phyloP scores from a whole-genome alignment of 495 filamentous ascomycete genomes.

The Parathielavia hyrcaniae region DNA sequence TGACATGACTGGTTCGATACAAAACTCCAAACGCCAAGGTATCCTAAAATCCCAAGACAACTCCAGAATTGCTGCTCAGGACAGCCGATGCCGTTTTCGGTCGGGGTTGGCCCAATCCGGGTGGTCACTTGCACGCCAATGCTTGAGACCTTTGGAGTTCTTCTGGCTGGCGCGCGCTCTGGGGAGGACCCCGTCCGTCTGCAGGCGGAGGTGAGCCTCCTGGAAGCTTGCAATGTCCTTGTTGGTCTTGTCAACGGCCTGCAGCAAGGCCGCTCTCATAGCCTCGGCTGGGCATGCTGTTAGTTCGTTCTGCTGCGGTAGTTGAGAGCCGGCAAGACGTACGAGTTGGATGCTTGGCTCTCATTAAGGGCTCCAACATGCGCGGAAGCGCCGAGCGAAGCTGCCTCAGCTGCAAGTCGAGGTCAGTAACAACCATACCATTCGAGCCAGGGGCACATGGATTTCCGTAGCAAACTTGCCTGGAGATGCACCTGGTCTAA shows the following conservation, averaged over 20 bases:
- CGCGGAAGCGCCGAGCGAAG: constrained; percentile 43
- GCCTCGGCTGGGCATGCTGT: constrained; percentile 34
- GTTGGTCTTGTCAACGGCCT: constrained; percentile 34
- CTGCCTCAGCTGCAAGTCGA: constrained; percentile 33
- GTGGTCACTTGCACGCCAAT: constrained; percentile 46
- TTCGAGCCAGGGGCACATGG: neutral
- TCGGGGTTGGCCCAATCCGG: constrained; percentile 40
- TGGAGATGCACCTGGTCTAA: constrained; percentile 41
- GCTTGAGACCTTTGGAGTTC: constrained; percentile 44
- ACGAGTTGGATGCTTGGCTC: constrained; percentile 35
- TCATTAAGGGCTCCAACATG: constrained; percentile 40
- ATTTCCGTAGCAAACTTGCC: constrained; percentile 27
- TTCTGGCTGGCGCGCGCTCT: constrained; percentile 41
- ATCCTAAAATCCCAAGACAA: neutral
- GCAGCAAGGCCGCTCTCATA: constrained; percentile 34
- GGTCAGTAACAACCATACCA: constrained; percentile 18
- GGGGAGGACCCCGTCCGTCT: constrained; percentile 39
- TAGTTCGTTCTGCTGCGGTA: constrained; percentile 5
- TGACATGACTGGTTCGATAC: too few relatives aligned
- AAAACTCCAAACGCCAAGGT: neutral
- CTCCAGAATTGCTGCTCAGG: neutral
- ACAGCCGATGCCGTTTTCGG: constrained; percentile 7
- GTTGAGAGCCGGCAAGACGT: constrained; percentile 14
- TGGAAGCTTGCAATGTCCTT: constrained; percentile 42
- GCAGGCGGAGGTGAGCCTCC: constrained; percentile 33